These are phyloP conservation scores for Entomophthora muscae DNA, from an alignment of 371 early-diverging fungal species.

Conservation along the genomic window DNA sequence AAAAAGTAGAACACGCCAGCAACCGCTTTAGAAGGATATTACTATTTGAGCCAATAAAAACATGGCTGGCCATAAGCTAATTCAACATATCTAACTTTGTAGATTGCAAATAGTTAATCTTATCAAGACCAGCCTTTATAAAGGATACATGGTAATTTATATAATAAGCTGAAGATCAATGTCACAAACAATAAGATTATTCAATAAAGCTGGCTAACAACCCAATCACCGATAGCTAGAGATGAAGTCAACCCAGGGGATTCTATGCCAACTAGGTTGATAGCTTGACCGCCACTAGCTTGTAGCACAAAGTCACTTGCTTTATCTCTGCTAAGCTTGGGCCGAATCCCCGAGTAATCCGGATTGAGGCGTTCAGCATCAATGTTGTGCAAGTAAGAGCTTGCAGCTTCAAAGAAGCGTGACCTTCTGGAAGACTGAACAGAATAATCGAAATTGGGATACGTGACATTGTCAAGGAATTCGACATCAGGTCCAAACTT, in stretches of 20 bases:
- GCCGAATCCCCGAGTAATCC: constrained; percentile 75
- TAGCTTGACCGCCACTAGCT: constrained; percentile 31
- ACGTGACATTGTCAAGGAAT: constrained; percentile 29
- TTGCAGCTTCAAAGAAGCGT: constrained; percentile 32
- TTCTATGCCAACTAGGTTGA: constrained; percentile 71
- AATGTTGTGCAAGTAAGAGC: constrained; percentile 40
- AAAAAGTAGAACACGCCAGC: no score
- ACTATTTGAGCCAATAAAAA: no score
- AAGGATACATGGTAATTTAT: no score
- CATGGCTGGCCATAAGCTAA: no score
- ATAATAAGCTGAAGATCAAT: no score
- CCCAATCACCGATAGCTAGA: constrained; percentile 62
- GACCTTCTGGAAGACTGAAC: constrained; percentile 20
- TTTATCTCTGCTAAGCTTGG: constrained; percentile 55
- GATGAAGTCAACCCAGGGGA: constrained; percentile 78
- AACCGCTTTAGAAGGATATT: no score
- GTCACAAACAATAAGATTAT: no score
- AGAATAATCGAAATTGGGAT: constrained; percentile 29
- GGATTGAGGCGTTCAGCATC: constrained; percentile 30
- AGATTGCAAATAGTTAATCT: no score
- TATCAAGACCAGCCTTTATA: no score
- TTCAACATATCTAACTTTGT: no score
- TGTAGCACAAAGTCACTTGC: constrained; percentile 63
- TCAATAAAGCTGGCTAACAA: constrained; percentile 15
- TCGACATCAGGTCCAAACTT: constrained; percentile 72